A percentile compares a stretch with the other conserved stretches of the same genome.
Evolutionary conservation across 1,284 basidiomycete genomes (phyloP).

Genomic region (Papiliotrema nemorosa): DNA sequence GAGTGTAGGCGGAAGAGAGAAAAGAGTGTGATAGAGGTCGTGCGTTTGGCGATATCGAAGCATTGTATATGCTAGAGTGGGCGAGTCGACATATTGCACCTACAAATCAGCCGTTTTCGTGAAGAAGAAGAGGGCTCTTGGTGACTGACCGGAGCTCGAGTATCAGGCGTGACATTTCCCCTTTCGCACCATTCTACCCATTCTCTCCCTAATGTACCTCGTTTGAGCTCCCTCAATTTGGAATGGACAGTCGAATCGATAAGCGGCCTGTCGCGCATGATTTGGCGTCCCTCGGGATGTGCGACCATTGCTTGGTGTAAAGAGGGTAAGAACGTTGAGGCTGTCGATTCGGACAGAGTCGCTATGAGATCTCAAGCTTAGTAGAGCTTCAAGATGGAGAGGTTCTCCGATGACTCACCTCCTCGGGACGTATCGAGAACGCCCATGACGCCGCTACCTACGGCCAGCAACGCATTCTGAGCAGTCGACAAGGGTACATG

Average conservation of each 20-base stretch:
- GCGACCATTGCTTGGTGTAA: constrained; percentile 76
- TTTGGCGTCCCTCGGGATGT: constrained; percentile 72
- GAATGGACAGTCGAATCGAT: constrained; percentile 60
- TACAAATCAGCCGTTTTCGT: constrained; percentile 38
- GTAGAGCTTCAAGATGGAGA: constrained; percentile 3
- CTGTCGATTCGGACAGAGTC: constrained; percentile 83
- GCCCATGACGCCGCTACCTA: constrained; percentile 80
- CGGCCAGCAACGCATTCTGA: constrained; percentile 78
- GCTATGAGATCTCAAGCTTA: constrained; percentile 77
- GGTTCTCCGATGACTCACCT: constrained; percentile 56
- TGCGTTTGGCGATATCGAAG: constrained; percentile 97
- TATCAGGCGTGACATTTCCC: constrained; percentile 92
- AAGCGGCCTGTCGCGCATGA: constrained; percentile 80
- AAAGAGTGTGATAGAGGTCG: constrained; percentile 83
- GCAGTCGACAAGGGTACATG: constrained; percentile 77
- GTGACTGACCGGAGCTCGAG: constrained; percentile 73
- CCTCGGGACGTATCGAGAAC: constrained; percentile 78
- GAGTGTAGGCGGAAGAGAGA: constrained; percentile 81
- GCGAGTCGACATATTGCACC: constrained; percentile 92
- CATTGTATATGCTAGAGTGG: constrained; percentile 93
- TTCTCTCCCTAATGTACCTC: constrained; percentile 79
- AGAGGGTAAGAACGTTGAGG: constrained; percentile 72
- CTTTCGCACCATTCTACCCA: constrained; percentile 89
- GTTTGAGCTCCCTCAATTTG: constrained; percentile 62
- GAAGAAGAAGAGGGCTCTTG: not conserved